Base-by-base conservation (phyloP, 352 stramenopile genomes). In the Globisporangium camurandrum region DNA sequence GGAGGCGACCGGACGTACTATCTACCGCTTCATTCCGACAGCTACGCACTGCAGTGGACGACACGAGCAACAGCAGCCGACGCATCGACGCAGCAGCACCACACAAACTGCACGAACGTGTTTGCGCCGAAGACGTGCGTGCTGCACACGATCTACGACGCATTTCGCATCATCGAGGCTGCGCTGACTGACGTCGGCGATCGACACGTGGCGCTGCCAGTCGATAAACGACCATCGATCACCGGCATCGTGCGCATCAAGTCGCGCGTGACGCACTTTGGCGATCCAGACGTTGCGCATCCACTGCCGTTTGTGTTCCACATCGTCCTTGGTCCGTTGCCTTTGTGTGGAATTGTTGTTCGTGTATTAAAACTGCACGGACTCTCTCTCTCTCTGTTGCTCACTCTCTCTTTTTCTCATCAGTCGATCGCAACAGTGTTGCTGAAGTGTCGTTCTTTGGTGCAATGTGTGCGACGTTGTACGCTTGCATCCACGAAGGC, bases 261-360 rank as follows among this genome's bases (percentile, higher is more conserved):
- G 51, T 89, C 77, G 1, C 59, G 55, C 33, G 49, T 83, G 20
- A 69, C 59, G 12, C 73, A 87, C 26, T 28, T 83, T 10, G 75
- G 70, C 1, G 60, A 74, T 16, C 61, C 73, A 2, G 48, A 51
- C 16, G 46, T 74, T 0, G 14, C 56, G 2, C 83, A 85, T 47
- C 58, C 63, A 4, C 80, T 89, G 39, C 75, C 77, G 23, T 89
- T 86, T 50, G 66, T 67, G 27, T 89, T 89, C 41, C 73, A 84
- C 23, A 66, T 75, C 10, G 59, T 86, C 22, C 30, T 87, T 12
- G 62, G 77, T 89, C 23, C 40, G 39, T 43, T 8, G 5, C 20
- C 19, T 28, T 9, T 22, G 38, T 51, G 46, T 1, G 14, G 58
- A 24, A 60, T 54, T 34, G 4, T 16, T 6, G 10, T 0, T 22